phyloP scores from a whole-genome alignment of 805 yeast genomes.

The Wickerhamiella kazuoi region DNA sequence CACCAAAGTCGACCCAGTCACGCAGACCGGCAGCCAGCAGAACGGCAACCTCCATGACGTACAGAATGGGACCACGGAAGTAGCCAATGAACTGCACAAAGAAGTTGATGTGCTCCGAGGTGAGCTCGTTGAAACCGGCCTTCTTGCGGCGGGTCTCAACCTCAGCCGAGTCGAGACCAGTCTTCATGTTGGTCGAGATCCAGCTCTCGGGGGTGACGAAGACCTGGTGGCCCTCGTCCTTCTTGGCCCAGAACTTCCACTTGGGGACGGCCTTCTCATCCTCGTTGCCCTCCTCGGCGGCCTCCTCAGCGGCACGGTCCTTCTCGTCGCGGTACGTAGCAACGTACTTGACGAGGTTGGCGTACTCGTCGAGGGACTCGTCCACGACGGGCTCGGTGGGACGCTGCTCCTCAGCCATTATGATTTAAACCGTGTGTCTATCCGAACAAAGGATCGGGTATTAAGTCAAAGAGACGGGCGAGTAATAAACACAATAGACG shows the following conservation, averaged over 20 bases:
- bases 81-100: constrained; percentile 64
- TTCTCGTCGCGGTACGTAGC: constrained; percentile 21
- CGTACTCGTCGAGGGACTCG: constrained; percentile 26
- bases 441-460: background rate
- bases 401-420: constrained; percentile 16
- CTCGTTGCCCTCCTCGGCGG: constrained; percentile 41
- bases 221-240: constrained; percentile 23
- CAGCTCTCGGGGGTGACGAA: constrained; percentile 57
- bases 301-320: constrained; percentile 32
- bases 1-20: constrained; percentile 98
- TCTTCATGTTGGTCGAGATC: constrained; percentile 59
- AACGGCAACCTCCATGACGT: constrained; percentile 94
- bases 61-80: constrained; percentile 87
- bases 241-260: constrained; percentile 34
- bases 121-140: constrained; percentile 77
- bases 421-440: background rate
- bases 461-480: background rate
- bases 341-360: constrained; percentile 21
- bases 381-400: constrained; percentile 27
- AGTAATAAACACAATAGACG: background rate
- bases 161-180: constrained; percentile 63
- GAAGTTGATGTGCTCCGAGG: constrained; percentile 69
- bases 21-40: constrained; percentile 86
- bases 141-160: constrained; percentile 72
- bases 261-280: constrained; percentile 48